Evolutionary conservation across 2,329 filamentous ascomycete genomes (phyloP), one percentile per base, ranked within the genome.

Genomic region (Aspergillus fischeri): DNA sequence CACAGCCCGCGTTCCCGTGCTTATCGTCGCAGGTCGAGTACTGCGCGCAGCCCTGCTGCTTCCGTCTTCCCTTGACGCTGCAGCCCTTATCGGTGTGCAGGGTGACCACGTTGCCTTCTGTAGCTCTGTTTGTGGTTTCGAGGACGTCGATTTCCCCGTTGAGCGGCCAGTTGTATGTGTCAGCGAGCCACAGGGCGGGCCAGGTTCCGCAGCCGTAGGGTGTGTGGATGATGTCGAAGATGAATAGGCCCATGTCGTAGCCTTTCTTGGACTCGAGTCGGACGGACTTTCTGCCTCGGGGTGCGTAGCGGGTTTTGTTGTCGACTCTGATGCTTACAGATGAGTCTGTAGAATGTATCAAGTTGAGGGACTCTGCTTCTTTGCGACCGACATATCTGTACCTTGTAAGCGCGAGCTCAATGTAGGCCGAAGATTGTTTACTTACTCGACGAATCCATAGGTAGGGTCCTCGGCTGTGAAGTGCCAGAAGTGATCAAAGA

Each of bases 111-210:
- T 86, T 86, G 32, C 85, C 84, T 14, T 77, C 71, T 2, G 71
- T 73, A 41, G 75, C 84, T 51, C 78, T 70, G 70, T 87, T 86
- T 54, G 79, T 78, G 8, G 83, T 77, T 69, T 87, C 85, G 70
- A 87, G 78, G 25, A 87, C 66, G 67, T 87, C 85, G 59, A 87
- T 86, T 70, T 89, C 86, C 56, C 86, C 86, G 61, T 87, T 78
- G 4, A 69, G 63, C 4, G 87, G 86, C 86, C 86, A 87, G 73
- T 86, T 80, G 63, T 68, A 72, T 0, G 78, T 74, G 67, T 89
- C 86, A 0, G 79, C 78, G 6, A 89, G 76, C 87, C 87, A 89
- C 11, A 90, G 77, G 0, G 87, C 81, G 1, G 85, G 84, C 86
- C 84, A 89, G 24, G 80, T 84, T 3, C 79, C 84, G 65, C 86